A percentile compares a stretch with the other conserved stretches of the same genome.
Conservation (phyloP, 2,329 filamentous ascomycete species). For the Knufia fluminis region DNA sequence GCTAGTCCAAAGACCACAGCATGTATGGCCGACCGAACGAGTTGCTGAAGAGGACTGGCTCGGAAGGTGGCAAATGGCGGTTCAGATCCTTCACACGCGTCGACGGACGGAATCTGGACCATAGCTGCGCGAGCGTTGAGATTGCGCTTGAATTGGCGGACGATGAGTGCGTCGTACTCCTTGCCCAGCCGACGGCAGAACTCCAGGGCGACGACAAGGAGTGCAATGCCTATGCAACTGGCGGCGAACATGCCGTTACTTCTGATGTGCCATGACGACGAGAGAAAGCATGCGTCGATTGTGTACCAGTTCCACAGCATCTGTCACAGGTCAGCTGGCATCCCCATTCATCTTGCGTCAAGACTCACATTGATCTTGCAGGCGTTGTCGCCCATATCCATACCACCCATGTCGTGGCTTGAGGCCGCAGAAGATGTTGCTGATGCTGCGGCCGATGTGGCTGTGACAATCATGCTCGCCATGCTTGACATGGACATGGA, state of each 20-base stretch:
- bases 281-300: constrained; percentile 55
- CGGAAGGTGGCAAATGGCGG: constrained; percentile 16
- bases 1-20: constrained; percentile 58
- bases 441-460: constrained; percentile 11
- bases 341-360: not conserved
- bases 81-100: constrained; percentile 1
- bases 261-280: constrained; percentile 59
- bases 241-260: constrained; percentile 65
- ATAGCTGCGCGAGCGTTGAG: not conserved
- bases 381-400: constrained; percentile 13
- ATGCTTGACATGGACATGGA: constrained; percentile 12
- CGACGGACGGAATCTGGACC: not conserved
- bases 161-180: constrained; percentile 59
- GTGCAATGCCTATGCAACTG: constrained; percentile 66
- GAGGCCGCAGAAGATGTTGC: constrained; percentile 9
- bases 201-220: constrained; percentile 66
- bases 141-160: constrained; percentile 22
- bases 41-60: constrained; percentile 17
- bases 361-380: constrained; percentile 16
- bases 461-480: constrained; percentile 9
- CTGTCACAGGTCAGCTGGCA: constrained; percentile 1
- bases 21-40: constrained; percentile 17
- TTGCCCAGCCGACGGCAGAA: constrained; percentile 59
- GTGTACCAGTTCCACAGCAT: constrained; percentile 75
- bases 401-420: not conserved